Evolutionary conservation across 257 asterid genomes (phyloP).

Genomic region (Galeopsis tetrahit): DNA sequence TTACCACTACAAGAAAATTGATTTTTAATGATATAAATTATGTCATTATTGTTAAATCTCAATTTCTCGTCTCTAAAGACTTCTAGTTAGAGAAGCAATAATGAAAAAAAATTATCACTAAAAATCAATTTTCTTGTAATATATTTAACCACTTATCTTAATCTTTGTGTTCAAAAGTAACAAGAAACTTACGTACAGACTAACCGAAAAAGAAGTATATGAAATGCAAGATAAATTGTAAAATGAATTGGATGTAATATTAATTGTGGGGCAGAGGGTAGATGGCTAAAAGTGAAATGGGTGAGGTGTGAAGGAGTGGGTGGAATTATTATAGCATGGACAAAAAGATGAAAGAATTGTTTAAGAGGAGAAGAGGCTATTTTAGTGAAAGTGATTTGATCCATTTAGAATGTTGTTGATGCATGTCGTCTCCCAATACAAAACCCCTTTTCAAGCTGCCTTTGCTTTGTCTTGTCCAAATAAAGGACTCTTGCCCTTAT

Average conservation of each 20-base stretch:
- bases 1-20: too few relatives aligned
- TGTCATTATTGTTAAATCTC: too few relatives aligned
- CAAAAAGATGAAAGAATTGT: slow-evolving; percentile 39
- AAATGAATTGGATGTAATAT: neutral
- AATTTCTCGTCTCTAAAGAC: too few relatives aligned
- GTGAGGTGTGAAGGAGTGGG: slow-evolving; percentile 23
- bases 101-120: too few relatives aligned
- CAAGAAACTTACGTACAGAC: too few relatives aligned
- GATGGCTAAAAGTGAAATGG: slow-evolving; percentile 17
- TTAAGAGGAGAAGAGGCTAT: slow-evolving; percentile 29
- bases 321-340: slow-evolving; percentile 33
- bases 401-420: slow-evolving; percentile 48
- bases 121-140: too few relatives aligned
- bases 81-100: too few relatives aligned
- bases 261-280: neutral
- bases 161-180: too few relatives aligned
- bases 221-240: too few relatives aligned
- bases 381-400: slow-evolving; percentile 48
- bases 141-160: too few relatives aligned
- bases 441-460: slow-evolving; percentile 26
- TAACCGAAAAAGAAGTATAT: too few relatives aligned
- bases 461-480: slow-evolving; percentile 38
- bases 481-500: slow-evolving; percentile 24
- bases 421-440: slow-evolving; percentile 39
- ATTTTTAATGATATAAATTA: too few relatives aligned